A percentile compares a stretch with the other conserved stretches of the same genome.
Conservation (phyloP, 2,329 filamentous ascomycete genomes). For the Leptodontidium sp. region DNA sequence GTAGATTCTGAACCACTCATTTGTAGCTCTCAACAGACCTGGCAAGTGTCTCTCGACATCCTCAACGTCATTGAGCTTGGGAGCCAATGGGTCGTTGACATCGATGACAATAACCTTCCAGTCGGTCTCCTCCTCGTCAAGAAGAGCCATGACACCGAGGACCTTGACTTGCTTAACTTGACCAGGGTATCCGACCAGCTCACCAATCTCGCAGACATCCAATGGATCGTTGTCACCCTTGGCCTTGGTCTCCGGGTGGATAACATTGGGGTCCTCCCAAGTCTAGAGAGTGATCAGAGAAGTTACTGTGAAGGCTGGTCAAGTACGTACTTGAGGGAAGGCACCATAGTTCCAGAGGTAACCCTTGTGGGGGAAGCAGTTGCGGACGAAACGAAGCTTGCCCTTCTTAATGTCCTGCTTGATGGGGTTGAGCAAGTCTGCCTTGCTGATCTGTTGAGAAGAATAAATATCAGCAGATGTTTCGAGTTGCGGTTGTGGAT, state of each 20-base stretch:
- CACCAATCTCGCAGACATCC: constrained; percentile 99
- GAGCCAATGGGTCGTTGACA: constrained; percentile 93
- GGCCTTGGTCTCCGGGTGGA: constrained; percentile 99
- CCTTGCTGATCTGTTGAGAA: constrained; percentile 86
- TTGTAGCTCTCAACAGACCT: constrained; percentile 94
- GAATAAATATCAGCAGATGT: constrained; percentile 26
- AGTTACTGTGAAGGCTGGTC: constrained; percentile 5
- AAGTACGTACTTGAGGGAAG: constrained; percentile 84
- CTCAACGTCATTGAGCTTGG: constrained; percentile 98
- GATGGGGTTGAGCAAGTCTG: constrained; percentile 74
- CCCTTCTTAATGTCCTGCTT: constrained; percentile 99
- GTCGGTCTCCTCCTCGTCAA: constrained; percentile 99
- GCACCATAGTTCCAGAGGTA: constrained; percentile 99
- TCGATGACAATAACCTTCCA: constrained; percentile 99
- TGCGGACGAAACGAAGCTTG: constrained; percentile 98
- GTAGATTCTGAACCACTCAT: constrained; percentile 99
- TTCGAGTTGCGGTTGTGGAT: not conserved
- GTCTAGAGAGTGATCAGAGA: constrained; percentile 65
- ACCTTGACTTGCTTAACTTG: constrained; percentile 99
- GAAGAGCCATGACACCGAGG: constrained; percentile 97
- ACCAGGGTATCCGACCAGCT: constrained; percentile 93
- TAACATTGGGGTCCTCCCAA: constrained; percentile 96
- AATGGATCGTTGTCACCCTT: constrained; percentile 99
- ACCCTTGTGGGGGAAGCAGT: constrained; percentile 99
- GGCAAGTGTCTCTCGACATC: constrained; percentile 98